A percentile compares a stretch with the other conserved stretches of the same genome.
phyloP scores from a whole-genome alignment of 2,329 filamentous ascomycete genomes.

The Chaetothyriales sp. region DNA sequence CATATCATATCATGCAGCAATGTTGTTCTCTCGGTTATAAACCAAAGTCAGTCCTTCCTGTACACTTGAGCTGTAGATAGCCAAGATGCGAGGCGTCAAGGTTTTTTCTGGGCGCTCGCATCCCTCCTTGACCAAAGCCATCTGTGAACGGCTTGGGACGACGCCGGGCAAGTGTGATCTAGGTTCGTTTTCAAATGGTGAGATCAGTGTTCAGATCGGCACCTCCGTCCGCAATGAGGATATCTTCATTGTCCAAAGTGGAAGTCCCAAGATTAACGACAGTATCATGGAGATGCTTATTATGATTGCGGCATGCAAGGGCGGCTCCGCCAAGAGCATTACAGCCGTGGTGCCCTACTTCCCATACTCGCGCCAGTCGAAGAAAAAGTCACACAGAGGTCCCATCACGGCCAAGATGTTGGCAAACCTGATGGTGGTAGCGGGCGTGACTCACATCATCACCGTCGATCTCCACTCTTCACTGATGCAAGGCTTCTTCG shows the following conservation, averaged over 20 bases:
- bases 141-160: conserved; percentile 52
- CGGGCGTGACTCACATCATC: conserved; percentile 93
- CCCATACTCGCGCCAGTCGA: conserved; percentile 97
- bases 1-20: neutral
- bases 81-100: conserved; percentile 49
- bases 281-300: conserved; percentile 98
- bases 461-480: conserved; percentile 90
- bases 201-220: conserved; percentile 55
- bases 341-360: conserved; percentile 38
- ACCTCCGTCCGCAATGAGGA: conserved; percentile 83
- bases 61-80: neutral
- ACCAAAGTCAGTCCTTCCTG: neutral
- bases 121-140: conserved; percentile 48
- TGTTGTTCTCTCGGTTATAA: neutral
- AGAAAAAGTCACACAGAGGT: conserved; percentile 95
- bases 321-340: conserved; percentile 61
- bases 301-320: conserved; percentile 98
- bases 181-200: conserved; percentile 56
- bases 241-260: conserved; percentile 97
- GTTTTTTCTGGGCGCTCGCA: conserved; percentile 56
- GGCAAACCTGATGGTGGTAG: conserved; percentile 82
- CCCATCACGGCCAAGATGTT: conserved; percentile 96
- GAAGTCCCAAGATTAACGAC: conserved; percentile 91
- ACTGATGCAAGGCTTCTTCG: conserved; percentile 99
- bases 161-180: conserved; percentile 46